A percentile compares a stretch with the other conserved stretches of the same genome.
Conservation (phyloP, 257 asterid species). For the Solanum ossicruentum region DNA sequence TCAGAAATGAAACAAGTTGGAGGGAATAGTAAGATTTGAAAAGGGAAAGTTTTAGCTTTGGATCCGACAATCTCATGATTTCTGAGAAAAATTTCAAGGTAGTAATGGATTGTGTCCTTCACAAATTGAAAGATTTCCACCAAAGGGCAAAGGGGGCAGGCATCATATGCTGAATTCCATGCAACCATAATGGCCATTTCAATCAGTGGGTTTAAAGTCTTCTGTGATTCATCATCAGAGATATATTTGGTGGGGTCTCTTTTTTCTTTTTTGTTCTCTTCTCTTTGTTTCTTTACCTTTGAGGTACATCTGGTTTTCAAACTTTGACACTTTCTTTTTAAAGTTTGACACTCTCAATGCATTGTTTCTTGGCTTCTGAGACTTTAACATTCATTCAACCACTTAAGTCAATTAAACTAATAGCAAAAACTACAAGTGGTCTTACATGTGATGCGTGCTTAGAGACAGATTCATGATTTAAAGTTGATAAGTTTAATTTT, state of each 20-base stretch:
- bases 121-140: conserved; percentile 1
- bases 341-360: background rate
- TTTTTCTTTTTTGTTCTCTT: conserved; percentile 4
- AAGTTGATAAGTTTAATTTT: background rate
- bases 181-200: conserved; percentile 67
- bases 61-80: conserved; percentile 53
- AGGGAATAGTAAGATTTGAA: conserved; percentile 22
- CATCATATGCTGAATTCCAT: conserved; percentile 70
- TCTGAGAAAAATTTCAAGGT: conserved; percentile 30
- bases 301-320: background rate
- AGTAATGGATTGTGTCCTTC: conserved; percentile 26
- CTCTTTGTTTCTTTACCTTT: background rate
- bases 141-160: background rate
- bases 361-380: conserved; percentile 7
- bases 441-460: no score
- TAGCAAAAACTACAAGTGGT: no score
- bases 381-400: conserved; percentile 16
- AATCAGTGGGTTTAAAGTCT: conserved; percentile 23
- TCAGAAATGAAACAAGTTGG: background rate
- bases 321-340: background rate
- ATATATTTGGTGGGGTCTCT: conserved; percentile 32
- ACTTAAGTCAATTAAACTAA: background rate
- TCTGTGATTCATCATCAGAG: conserved; percentile 34
- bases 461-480: accelerated
- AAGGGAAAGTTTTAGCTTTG: conserved; percentile 28